Conservation (phyloP, 1,284 basidiomycete genomes). For the Ustilago esculenta region DNA sequence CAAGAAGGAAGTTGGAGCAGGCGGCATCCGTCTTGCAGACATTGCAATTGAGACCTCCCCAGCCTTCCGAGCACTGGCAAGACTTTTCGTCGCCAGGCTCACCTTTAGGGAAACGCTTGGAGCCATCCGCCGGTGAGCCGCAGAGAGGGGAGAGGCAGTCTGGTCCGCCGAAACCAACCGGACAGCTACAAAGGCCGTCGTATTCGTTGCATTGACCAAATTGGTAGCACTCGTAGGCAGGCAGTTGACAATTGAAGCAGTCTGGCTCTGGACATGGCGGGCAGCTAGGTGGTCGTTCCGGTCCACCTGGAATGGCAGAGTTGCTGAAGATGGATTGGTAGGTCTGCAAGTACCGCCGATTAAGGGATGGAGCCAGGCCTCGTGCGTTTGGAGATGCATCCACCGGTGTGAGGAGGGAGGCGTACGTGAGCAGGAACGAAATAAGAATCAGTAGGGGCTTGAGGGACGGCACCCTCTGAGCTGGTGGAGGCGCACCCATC, state of each 20-base stretch:
- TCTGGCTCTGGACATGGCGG: slow-evolving; percentile 51
- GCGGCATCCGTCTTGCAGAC: slow-evolving; percentile 43
- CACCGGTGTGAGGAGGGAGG: not conserved
- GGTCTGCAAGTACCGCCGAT: slow-evolving; percentile 20
- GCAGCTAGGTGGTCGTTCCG: slow-evolving; percentile 35
- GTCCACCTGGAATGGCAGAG: not conserved
- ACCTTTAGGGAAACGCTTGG: slow-evolving; percentile 73
- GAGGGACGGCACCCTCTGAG: too few relatives aligned
- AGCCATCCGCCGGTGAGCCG: slow-evolving; percentile 88
- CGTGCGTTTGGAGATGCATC: slow-evolving; percentile 11
- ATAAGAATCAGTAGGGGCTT: too few relatives aligned
- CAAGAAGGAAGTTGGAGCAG: slow-evolving; percentile 47
- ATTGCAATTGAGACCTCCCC: slow-evolving; percentile 89
- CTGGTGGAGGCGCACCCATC: slow-evolving; percentile 1
- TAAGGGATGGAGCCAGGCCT: slow-evolving; percentile 17
- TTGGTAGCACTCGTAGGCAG: slow-evolving; percentile 55
- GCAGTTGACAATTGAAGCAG: slow-evolving; percentile 61
- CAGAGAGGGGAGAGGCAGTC: slow-evolving; percentile 82
- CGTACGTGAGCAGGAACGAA: not conserved
- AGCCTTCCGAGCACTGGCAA: slow-evolving; percentile 91
- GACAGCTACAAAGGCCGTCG: slow-evolving; percentile 89
- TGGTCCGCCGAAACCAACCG: slow-evolving; percentile 87
- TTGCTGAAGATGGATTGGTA: slow-evolving; percentile 36
- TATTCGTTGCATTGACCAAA: slow-evolving; percentile 85
- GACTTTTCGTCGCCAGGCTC: slow-evolving; percentile 68